Percentiles rank a stretch among this genome's conserved stretches.
Conservation (phyloP, 179 eudicot species). For the Sideroxylon spinosum region DNA sequence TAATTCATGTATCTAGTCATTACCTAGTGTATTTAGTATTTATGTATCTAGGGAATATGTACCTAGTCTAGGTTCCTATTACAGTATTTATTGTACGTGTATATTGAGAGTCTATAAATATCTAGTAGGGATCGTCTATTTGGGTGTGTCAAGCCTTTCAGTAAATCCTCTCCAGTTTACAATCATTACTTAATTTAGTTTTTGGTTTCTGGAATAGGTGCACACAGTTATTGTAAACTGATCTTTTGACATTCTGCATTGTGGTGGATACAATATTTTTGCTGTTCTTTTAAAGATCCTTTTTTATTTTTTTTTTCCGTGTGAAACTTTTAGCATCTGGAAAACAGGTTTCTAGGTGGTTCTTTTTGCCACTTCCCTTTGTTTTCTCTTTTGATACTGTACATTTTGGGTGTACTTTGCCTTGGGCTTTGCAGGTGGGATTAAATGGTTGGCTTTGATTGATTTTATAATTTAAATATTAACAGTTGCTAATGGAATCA, state of each 20-base stretch:
- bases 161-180: too few species aligned
- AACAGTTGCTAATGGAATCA: too few species aligned
- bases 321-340: conserved; percentile 17
- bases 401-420: neutral
- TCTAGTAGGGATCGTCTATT: too few species aligned
- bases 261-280: neutral
- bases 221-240: neutral
- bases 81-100: too few species aligned
- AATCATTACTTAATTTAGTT: neutral
- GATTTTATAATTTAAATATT: neutral
- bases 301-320: neutral
- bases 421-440: neutral
- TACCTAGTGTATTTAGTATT: too few species aligned
- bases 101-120: too few species aligned
- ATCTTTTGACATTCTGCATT: conserved; percentile 6
- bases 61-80: too few species aligned
- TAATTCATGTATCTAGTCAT: too few species aligned
- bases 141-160: too few species aligned
- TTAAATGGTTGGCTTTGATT: conserved; percentile 2
- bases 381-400: neutral
- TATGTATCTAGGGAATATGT: too few species aligned
- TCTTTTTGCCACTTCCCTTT: neutral
- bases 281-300: conserved; percentile 5
- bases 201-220: neutral
- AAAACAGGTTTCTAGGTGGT: neutral